Evolutionary conservation across 2,329 filamentous ascomycete species (phyloP).

Genomic region (Alternaria atra): DNA sequence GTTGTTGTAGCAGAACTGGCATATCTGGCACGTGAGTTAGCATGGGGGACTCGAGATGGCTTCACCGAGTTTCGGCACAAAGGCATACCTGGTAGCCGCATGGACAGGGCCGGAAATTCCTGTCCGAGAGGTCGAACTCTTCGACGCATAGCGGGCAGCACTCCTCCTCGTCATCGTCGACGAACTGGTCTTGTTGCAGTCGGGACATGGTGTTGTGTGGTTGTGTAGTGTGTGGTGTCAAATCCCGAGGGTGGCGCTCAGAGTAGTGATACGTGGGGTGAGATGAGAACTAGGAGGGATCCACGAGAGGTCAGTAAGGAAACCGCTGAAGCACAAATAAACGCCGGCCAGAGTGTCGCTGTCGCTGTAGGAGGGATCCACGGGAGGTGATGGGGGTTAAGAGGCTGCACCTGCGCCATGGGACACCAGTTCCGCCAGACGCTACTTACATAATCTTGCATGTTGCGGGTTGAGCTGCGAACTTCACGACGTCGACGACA

Average conservation of each 20-base stretch:
- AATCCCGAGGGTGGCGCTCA: conserved; percentile 39
- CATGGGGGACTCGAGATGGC: conserved; percentile 17
- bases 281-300: conserved; percentile 6
- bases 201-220: conserved; percentile 54
- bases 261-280: conserved; percentile 22
- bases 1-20: conserved; percentile 99
- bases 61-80: conserved; percentile 27
- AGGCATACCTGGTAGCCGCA: conserved; percentile 93
- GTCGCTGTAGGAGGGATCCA: conserved; percentile 31
- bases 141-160: conserved; percentile 95
- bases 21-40: conserved; percentile 68
- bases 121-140: conserved; percentile 97
- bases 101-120: conserved; percentile 95
- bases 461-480: conserved; percentile 20
- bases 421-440: conserved; percentile 22
- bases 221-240: conserved; percentile 14
- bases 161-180: conserved; percentile 63
- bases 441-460: conserved; percentile 27
- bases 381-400: conserved; percentile 32
- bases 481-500: conserved; percentile 38
- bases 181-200: conserved; percentile 61
- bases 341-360: conserved; percentile 43
- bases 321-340: conserved; percentile 32
- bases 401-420: conserved; percentile 34
- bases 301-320: conserved; percentile 23